Evolutionary conservation across 306 rosid species (phyloP), one percentile per base, ranked within the genome.

Genomic region (Vigna unguiculata): DNA sequence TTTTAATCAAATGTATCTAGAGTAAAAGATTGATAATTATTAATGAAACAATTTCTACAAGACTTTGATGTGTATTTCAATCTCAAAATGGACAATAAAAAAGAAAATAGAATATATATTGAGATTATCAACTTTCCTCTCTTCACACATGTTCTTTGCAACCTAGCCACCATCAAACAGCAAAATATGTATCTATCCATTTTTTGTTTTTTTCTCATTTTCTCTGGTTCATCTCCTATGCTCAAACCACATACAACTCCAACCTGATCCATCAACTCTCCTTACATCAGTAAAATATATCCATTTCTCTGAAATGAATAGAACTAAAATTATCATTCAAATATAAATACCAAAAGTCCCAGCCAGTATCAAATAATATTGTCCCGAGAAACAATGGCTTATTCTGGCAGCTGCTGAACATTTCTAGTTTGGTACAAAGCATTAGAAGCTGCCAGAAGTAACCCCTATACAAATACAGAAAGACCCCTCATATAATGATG

Each of bases 401-500:
- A 78, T 81, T 76, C 71, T 65, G 59, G 79, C 81, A 78, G 70
- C 73, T 60, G 20, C 14, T 40, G 20, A 25, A 69, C 21, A 34
- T 48, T 78, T 55, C 59, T 48, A 47, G 47, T 74, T 47, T 21
- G 60, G 52, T 65, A 51, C 81, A 62, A 38, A 54, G 57, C 72
- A 72, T 60, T 41, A 57, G 46, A 52, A 79, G 72, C 78, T 60
- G 75, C 80, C 81, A 68, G 38, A 71, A 45, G 74, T 48, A 55
- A 68, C 74, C 60, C 69, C 86, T 82, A 65, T 71, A 79, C 83
- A 84, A 53, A 72, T 67, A 72, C 52, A 25, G 43, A 76, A 34
- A 69, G 77, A 51, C 81, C 70, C 69, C 24, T 41, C 4, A 28
- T 9, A 24, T 54, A 51, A 45, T 4, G 71, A 49, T 67, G 76